These are phyloP conservation scores for Puccinia hordei DNA, from an alignment of 1,284 basidiomycete genomes.

Conservation along the genomic window DNA sequence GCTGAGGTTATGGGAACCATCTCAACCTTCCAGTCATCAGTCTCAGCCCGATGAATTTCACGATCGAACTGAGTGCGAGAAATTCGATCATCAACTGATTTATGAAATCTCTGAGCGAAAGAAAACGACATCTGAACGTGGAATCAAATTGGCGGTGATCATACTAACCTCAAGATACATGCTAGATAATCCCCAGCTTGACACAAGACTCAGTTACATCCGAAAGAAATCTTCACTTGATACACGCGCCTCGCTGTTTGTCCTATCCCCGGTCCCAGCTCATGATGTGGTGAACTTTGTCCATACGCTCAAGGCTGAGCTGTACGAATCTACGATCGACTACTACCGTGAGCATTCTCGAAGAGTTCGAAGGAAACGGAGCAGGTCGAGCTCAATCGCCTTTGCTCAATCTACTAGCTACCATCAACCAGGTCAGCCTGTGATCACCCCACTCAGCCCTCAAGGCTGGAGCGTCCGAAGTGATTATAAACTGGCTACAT, in stretches of 20 bases:
- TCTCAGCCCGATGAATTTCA: neutral
- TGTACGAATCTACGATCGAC: slow-evolving; percentile 83
- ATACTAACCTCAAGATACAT: slow-evolving; percentile 82
- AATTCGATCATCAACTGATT: slow-evolving; percentile 73
- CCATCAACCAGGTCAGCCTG: slow-evolving; percentile 59
- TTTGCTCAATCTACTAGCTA: slow-evolving; percentile 63
- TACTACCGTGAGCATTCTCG: slow-evolving; percentile 91
- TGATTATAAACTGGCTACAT: slow-evolving; percentile 94
- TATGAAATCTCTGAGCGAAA: slow-evolving; percentile 77
- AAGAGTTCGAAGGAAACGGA: slow-evolving; percentile 83
- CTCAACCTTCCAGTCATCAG: neutral
- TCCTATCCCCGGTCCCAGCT: slow-evolving; percentile 82
- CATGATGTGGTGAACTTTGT: slow-evolving; percentile 82
- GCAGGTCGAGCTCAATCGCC: slow-evolving; percentile 67
- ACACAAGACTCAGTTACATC: slow-evolving; percentile 78
- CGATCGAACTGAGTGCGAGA: neutral
- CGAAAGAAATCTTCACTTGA: slow-evolving; percentile 83
- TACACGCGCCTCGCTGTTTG: slow-evolving; percentile 86
- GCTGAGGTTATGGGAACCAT: slow-evolving; percentile 72
- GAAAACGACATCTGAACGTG: slow-evolving; percentile 75
- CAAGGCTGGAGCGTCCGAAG: slow-evolving; percentile 96
- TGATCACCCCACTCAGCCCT: slow-evolving; percentile 68
- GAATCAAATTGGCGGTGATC: slow-evolving; percentile 90
- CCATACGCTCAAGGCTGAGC: slow-evolving; percentile 77
- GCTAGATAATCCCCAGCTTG: slow-evolving; percentile 81